Conservation (phyloP, 202 grass and related monocot genomes). For the Miscanthus sacchariflorus region DNA sequence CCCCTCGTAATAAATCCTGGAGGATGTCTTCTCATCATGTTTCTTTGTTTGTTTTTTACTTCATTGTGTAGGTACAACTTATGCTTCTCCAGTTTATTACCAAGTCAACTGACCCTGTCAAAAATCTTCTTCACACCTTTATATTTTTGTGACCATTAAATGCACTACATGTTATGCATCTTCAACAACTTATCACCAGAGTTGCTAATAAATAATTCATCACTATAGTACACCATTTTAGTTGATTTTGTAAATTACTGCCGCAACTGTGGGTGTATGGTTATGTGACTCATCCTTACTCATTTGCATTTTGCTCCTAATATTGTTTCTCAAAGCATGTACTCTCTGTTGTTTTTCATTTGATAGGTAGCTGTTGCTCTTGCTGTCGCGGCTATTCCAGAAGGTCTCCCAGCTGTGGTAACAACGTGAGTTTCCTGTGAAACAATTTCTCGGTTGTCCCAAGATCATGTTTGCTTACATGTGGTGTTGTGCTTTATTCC, state of each 20-base stretch:
- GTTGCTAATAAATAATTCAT: slow-evolving; percentile 11
- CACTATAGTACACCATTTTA: slow-evolving; percentile 3
- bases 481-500: slow-evolving; percentile 9
- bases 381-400: slow-evolving; percentile 98
- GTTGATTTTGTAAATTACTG: slow-evolving; percentile 34
- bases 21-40: not conserved
- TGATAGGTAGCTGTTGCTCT: slow-evolving; percentile 95
- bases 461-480: slow-evolving; percentile 42
- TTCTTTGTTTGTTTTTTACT: not conserved
- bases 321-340: slow-evolving; percentile 42
- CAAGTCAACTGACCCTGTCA: not conserved
- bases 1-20: not conserved
- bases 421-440: slow-evolving; percentile 78
- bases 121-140: not conserved
- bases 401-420: slow-evolving; percentile 99
- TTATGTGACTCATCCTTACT: slow-evolving; percentile 27
- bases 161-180: slow-evolving; percentile 16
- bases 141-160: slow-evolving; percentile 14
- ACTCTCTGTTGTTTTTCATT: slow-evolving; percentile 38
- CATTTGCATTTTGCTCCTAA: slow-evolving; percentile 19
- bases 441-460: slow-evolving; percentile 28
- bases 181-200: slow-evolving; percentile 1
- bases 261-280: slow-evolving; percentile 8
- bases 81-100: not conserved
- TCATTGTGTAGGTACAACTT: not conserved